phyloP scores from a whole-genome alignment of 176 grass and related monocot genomes.

The Secale cereale region DNA sequence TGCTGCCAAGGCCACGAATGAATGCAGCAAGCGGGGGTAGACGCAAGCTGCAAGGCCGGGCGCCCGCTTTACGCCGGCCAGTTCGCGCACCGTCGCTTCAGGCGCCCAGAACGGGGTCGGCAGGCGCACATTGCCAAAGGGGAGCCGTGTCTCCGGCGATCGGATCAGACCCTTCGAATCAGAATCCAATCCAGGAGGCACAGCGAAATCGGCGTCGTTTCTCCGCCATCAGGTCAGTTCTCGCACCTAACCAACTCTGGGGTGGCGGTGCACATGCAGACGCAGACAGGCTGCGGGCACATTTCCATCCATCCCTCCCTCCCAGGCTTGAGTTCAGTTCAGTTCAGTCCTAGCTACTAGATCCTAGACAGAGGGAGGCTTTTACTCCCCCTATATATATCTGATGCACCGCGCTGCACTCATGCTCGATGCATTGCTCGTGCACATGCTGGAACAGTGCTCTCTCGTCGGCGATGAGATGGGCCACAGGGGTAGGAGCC shows the following conservation, averaged over 20 bases:
- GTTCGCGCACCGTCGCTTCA: slow-evolving; percentile 22
- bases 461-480: background rate
- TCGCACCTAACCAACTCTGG: slow-evolving; percentile 40
- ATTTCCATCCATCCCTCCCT: slow-evolving; percentile 15
- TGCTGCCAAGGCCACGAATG: background rate
- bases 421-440: background rate
- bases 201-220: slow-evolving; percentile 4
- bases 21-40: background rate
- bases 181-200: background rate
- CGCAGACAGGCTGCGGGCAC: slow-evolving; percentile 34
- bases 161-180: slow-evolving; percentile 5
- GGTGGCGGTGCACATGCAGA: slow-evolving; percentile 2
- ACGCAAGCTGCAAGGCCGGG: background rate
- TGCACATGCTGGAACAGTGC: slow-evolving; percentile 41
- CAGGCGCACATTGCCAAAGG: slow-evolving; percentile 28
- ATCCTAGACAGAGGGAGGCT: slow-evolving; percentile 7
- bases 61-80: background rate
- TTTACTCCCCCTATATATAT: slow-evolving; percentile 6
- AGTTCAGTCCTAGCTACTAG: slow-evolving; percentile 8
- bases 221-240: slow-evolving; percentile 29
- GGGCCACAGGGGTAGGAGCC: background rate
- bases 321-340: slow-evolving; percentile 6
- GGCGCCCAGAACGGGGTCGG: slow-evolving; percentile 10
- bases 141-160: background rate
- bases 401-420: background rate